Conservation (phyloP, 345 rosid genomes). For the Dipteronia dyeriana region DNA sequence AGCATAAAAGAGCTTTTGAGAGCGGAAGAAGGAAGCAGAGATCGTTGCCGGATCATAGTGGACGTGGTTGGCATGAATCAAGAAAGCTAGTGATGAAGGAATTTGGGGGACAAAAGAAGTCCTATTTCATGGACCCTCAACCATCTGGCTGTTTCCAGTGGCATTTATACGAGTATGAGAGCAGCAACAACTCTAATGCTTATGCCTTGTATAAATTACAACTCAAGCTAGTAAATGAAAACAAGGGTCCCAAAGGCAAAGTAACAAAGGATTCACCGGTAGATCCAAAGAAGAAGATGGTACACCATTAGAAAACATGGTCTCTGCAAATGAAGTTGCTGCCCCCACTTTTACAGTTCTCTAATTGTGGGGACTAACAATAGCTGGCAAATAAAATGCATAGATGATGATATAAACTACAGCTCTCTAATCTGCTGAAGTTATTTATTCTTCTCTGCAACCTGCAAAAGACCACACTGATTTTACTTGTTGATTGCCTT, state of each 20-base stretch:
- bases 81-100: constrained; percentile 83
- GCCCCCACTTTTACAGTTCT: too few species aligned
- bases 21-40: constrained; percentile 93
- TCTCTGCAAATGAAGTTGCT: constrained; percentile 21
- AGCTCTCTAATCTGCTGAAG: background rate
- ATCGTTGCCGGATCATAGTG: constrained; percentile 81
- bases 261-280: constrained; percentile 61
- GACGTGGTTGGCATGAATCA: constrained; percentile 95
- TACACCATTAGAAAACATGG: constrained; percentile 70
- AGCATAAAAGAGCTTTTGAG: constrained; percentile 86
- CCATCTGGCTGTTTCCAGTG: constrained; percentile 68
- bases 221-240: constrained; percentile 51
- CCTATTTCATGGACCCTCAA: constrained; percentile 97
- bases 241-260: constrained; percentile 71
- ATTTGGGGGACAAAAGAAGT: constrained; percentile 73
- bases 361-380: constrained; percentile 20
- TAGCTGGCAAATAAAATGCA: background rate
- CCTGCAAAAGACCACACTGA: too few species aligned
- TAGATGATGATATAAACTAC: too few species aligned
- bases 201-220: constrained; percentile 74
- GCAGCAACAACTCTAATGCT: constrained; percentile 39
- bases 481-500: background rate
- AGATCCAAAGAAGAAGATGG: constrained; percentile 83
- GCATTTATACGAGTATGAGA: constrained; percentile 83
- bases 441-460: background rate